These are phyloP conservation scores for Verticillium isaacii DNA, from an alignment of 2,329 filamentous ascomycete species.

Conservation along the genomic window DNA sequence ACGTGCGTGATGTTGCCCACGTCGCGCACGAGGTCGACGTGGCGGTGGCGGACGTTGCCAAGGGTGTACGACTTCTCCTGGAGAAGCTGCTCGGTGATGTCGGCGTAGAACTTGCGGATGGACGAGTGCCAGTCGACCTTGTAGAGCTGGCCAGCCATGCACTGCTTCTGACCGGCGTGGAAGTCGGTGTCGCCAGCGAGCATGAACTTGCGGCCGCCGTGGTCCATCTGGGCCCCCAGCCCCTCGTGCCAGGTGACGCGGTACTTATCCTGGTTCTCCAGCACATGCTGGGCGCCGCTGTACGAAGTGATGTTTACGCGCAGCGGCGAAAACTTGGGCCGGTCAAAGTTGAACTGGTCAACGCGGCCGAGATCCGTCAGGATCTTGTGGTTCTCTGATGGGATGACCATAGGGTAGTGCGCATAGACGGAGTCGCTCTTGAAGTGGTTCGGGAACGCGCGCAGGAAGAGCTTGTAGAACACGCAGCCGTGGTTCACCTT, in stretches of 20 bases:
- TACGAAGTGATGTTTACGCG: slow-evolving; percentile 57
- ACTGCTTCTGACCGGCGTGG: slow-evolving; percentile 44
- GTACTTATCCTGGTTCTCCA: slow-evolving; percentile 58
- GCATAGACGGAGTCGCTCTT: slow-evolving; percentile 74
- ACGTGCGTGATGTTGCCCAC: slow-evolving; percentile 64
- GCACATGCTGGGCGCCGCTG: slow-evolving; percentile 54
- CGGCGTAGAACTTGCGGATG: slow-evolving; percentile 63
- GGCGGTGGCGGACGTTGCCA: slow-evolving; percentile 45
- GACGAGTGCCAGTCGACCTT: slow-evolving; percentile 56
- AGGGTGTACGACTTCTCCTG: slow-evolving; percentile 61
- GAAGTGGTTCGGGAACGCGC: slow-evolving; percentile 78
- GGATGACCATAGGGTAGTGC: slow-evolving; percentile 69
- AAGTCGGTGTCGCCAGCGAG: slow-evolving; percentile 45
- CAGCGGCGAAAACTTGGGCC: slow-evolving; percentile 46
- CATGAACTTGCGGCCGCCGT: slow-evolving; percentile 49
- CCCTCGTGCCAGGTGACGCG: slow-evolving; percentile 60
- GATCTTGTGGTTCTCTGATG: slow-evolving; percentile 67
- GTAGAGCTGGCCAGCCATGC: slow-evolving; percentile 55
- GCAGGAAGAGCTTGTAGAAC: slow-evolving; percentile 78
- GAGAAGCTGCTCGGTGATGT: slow-evolving; percentile 58
- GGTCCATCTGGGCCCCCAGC: slow-evolving; percentile 57
- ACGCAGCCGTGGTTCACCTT: slow-evolving; percentile 76
- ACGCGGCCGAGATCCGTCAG: slow-evolving; percentile 62
- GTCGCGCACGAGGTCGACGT: slow-evolving; percentile 68
- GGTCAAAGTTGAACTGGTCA: slow-evolving; percentile 64